Evolutionary conservation across 192 early-diverging fungal species (phyloP).

Genomic region (Kappamyces sp.): DNA sequence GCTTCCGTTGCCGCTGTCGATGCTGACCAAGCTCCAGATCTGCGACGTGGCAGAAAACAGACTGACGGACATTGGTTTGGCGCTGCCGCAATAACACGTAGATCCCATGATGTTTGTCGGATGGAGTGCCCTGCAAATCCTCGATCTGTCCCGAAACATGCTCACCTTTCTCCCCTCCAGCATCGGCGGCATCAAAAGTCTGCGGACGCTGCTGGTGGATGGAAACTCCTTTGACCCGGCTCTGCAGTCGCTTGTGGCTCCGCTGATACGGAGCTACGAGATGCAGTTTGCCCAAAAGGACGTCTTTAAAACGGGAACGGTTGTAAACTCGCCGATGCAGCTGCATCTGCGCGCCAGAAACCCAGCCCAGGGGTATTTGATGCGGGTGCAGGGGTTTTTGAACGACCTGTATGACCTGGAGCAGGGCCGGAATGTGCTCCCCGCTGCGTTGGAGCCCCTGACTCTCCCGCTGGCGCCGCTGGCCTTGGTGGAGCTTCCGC

Average conservation of each 20-base stretch:
- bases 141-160: constrained; percentile 4
- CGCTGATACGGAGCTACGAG: background rate
- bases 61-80: background rate
- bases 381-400: constrained; percentile 27
- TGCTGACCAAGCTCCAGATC: constrained; percentile 1
- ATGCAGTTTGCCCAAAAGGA: background rate
- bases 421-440: constrained; percentile 29
- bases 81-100: background rate
- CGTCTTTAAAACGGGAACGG: background rate
- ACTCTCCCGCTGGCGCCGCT: background rate
- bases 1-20: constrained; percentile 2
- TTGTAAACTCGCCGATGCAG: background rate
- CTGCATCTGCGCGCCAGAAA: background rate
- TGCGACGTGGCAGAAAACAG: constrained; percentile 10
- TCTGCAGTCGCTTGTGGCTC: constrained; percentile 4
- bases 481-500: constrained; percentile 6
- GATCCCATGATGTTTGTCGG: constrained; percentile 6
- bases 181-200: background rate
- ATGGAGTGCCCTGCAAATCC: background rate
- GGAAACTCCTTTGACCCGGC: constrained; percentile 3
- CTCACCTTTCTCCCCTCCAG: background rate
- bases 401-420: constrained; percentile 56
- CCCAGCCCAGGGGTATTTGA: constrained; percentile 12
- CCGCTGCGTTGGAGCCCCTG: constrained; percentile 3
- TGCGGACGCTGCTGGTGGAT: background rate